Evolutionary conservation across 2,329 filamentous ascomycete genomes (phyloP), one percentile per base, ranked within the genome.

Genomic region (Zasmidium cellare): DNA sequence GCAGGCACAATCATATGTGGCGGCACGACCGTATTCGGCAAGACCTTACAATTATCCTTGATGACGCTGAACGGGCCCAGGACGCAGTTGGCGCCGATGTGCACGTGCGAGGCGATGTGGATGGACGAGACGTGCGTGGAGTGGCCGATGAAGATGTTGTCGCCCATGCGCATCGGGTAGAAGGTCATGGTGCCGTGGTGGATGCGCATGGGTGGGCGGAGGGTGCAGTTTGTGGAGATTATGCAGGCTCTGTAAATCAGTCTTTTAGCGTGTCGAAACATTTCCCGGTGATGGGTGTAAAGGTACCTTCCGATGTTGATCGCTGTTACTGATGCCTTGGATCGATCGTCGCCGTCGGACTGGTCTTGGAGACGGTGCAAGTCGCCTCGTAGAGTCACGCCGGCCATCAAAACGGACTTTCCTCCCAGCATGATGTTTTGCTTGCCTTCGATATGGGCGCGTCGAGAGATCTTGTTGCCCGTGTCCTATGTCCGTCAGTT

Each of bases 371-470:
- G 61, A 77, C 79, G 7, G 82, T 86, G 53, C 81, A 99, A 84
- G 71, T 99, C 94, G 46, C 93, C 94, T 49, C 94, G 88, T 71
- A 99, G 91, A 76, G 94, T 92, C 68, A 92, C 93, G 71, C 96
- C 92, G 62, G 92, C 89, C 81, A 96, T 92, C 71, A 99, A 96
- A 62, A 97, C 91, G 0, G 92, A 96, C 77, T 75, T 96, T 63
- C 94, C 94, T 67, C 92, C 94, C 1, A 99, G 88, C 76, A 96
- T 96, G 77, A 99, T 97, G 77, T 97, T 96, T 68, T 96, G 92
- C 20, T 93, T 97, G 69, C 94, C 94, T 70, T 96, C 90, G 67
- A 99, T 91, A 72, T 89, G 87, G 61, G 91, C 90, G 67, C 91
- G 91, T 65, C 94, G 91, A 41, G 92, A 93, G 69, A 99, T 94